Evolutionary conservation across 306 rosid genomes (phyloP).

Genomic region (Quercus berberidifolia): DNA sequence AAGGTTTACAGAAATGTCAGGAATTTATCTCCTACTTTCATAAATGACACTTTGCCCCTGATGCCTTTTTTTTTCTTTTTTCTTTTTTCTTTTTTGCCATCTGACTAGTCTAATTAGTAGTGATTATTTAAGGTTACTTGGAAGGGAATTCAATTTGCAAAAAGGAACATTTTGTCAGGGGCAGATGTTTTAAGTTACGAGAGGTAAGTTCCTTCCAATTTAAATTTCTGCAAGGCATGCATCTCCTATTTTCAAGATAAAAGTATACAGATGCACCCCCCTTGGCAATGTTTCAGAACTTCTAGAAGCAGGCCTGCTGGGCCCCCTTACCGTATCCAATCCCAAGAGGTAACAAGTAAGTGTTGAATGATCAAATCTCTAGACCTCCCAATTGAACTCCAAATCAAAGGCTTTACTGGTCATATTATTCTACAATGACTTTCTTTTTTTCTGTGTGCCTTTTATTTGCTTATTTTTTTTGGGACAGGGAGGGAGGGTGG

Average conservation of each 20-base stretch:
- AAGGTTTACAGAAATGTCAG: too few relatives aligned
- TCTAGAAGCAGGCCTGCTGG: not conserved
- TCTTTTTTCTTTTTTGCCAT: too few relatives aligned
- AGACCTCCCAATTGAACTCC: too few relatives aligned
- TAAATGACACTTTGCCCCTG: too few relatives aligned
- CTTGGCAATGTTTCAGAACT: not conserved
- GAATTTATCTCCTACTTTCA: too few relatives aligned
- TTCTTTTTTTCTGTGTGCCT: not conserved
- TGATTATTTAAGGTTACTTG: not conserved
- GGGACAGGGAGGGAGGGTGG: too few relatives aligned
- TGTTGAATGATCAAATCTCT: not conserved
- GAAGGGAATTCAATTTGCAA: not conserved
- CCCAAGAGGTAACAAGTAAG: not conserved
- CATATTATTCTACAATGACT: not conserved
- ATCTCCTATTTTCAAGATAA: not conserved
- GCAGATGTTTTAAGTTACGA: too few relatives aligned
- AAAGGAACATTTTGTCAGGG: not conserved
- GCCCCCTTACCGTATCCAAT: not conserved
- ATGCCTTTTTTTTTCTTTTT: too few relatives aligned
- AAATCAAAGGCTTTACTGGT: not conserved
- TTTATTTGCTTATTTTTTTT: too few relatives aligned
- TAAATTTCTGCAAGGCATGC: not conserved
- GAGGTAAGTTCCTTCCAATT: not conserved
- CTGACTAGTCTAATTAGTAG: too few relatives aligned
- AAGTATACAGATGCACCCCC: not conserved